These are phyloP conservation scores for Cyclotella choctawhatcheeana DNA, from an alignment of 108 stramenopile species.

Conservation along the genomic window DNA sequence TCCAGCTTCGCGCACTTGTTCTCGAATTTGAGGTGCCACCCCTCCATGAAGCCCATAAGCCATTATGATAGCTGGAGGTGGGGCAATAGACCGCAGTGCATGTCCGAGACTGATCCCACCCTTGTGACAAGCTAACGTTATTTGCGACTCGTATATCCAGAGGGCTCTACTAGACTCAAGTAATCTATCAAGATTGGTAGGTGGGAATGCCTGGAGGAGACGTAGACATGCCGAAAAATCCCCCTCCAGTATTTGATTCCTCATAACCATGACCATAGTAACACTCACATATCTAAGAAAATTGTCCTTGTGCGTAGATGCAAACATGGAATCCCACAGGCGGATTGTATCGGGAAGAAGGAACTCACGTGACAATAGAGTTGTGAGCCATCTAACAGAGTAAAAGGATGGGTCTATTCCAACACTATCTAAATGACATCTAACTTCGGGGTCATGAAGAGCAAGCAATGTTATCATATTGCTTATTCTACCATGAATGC, in stretches of 20 bases:
- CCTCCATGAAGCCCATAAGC: slow-evolving; percentile 79
- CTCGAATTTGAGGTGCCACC: slow-evolving; percentile 49
- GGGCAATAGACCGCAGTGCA: slow-evolving; percentile 69
- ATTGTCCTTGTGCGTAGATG: slow-evolving; percentile 89
- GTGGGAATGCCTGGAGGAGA: slow-evolving; percentile 78
- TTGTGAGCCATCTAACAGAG: slow-evolving; percentile 96
- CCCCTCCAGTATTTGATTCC: slow-evolving; percentile 77
- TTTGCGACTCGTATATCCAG: slow-evolving; percentile 87
- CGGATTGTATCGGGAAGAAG: slow-evolving; percentile 95
- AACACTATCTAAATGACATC: slow-evolving; percentile 79
- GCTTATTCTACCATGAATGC: slow-evolving; percentile 88
- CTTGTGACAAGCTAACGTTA: slow-evolving; percentile 80
- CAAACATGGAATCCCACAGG: slow-evolving; percentile 97
- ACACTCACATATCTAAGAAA: slow-evolving; percentile 92
- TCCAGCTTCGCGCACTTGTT: slow-evolving; percentile 46
- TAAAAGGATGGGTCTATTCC: slow-evolving; percentile 90
- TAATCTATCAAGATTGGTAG: slow-evolving; percentile 72
- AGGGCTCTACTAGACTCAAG: slow-evolving; percentile 76
- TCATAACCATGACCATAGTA: slow-evolving; percentile 90
- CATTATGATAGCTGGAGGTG: slow-evolving; percentile 78
- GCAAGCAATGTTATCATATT: slow-evolving; percentile 78
- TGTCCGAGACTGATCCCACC: slow-evolving; percentile 72
- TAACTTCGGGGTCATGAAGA: slow-evolving; percentile 88
- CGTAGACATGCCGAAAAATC: slow-evolving; percentile 80
- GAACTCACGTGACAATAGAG: slow-evolving; percentile 95